Evolutionary conservation across 2,329 filamentous ascomycete genomes (phyloP).

Genomic region (Verticillium alfalfae): DNA sequence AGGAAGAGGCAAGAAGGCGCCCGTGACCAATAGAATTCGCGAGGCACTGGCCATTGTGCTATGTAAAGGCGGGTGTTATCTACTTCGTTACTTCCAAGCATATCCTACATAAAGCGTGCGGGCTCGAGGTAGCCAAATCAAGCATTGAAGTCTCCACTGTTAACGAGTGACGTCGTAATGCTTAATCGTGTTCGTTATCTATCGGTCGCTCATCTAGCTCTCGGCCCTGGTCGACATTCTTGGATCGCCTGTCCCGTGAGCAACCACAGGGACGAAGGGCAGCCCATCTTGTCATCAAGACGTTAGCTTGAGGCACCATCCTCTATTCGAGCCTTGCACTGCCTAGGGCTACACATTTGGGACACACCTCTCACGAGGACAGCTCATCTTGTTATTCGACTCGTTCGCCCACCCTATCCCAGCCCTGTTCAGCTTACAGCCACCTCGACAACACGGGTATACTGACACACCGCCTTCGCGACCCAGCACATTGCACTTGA

Average conservation of each 20-base stretch:
- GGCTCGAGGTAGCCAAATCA: not conserved
- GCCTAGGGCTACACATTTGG: not conserved
- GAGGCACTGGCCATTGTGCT: no score
- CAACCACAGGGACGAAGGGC: not conserved
- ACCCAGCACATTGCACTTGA: not conserved
- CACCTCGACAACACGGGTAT: not conserved
- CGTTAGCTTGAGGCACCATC: not conserved
- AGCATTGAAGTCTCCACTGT: not conserved
- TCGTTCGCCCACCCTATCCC: not conserved
- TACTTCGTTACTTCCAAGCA: no score
- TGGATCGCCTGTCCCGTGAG: not conserved
- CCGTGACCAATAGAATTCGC: no score
- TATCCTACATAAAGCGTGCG: no score
- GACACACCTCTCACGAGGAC: not conserved
- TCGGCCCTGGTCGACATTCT: not conserved
- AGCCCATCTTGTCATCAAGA: not conserved
- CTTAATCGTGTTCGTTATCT: not conserved
- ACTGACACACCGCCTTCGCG: not conserved
- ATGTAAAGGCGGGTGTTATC: no score
- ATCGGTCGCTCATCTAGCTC: not conserved
- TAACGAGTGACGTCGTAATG: not conserved
- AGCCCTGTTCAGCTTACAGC: not conserved
- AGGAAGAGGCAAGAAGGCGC: no score
- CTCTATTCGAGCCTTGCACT: not conserved
- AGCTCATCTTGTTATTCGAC: not conserved